Base-by-base conservation (phyloP, 306 rosid species). In the Lathyrus aphaca region DNA sequence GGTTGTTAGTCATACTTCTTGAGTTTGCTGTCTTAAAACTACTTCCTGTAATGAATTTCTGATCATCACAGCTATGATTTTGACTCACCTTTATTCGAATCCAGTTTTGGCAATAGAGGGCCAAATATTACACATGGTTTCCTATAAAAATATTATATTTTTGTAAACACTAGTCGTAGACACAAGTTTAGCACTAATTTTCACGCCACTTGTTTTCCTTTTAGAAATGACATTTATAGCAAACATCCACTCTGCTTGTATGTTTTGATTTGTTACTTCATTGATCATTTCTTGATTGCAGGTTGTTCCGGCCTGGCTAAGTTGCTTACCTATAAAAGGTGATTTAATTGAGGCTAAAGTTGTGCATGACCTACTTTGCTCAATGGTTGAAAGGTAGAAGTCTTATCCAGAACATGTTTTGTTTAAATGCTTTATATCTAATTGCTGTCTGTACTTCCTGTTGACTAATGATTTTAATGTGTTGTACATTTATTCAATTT, bases 241-340 rank as follows among this genome's bases (percentile, higher is more conserved):
- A 55, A 49, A 21, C n/a, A 12, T 44, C 62, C 35, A 35, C 39
- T 17, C 18, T 49, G 51, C 25, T 35, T 35, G 42, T 51, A 0
- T 48, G 37, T 68, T 67, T 67, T 72, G 45, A 62, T 80, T 66
- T 72, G 46, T 77, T 68, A 60, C 13, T 46, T 8, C 10, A 15
- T n/a, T 43, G 8, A 9, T 55, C 49, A 7, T 78, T 66, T 59
- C 56, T 70, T 62, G 72, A 54, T 68, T 46, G 69, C 83, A 87
- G 93, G 76, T 85, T 40, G 80, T 87, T 68, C 93, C 93, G n/a
- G 90, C 89, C 21, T 87, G 93, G 93, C 65, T 87, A 62, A 71
- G 75, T 77, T 87, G 88, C 77, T 85, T 87, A 79, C 93, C 93
- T 5, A 74, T 87, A 51, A 87, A 87, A 74, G 93, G 90, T 68